These are phyloP conservation scores for Arthrinium phaeospermum DNA, from an alignment of 2,329 filamentous ascomycete genomes.

Conservation along the genomic window DNA sequence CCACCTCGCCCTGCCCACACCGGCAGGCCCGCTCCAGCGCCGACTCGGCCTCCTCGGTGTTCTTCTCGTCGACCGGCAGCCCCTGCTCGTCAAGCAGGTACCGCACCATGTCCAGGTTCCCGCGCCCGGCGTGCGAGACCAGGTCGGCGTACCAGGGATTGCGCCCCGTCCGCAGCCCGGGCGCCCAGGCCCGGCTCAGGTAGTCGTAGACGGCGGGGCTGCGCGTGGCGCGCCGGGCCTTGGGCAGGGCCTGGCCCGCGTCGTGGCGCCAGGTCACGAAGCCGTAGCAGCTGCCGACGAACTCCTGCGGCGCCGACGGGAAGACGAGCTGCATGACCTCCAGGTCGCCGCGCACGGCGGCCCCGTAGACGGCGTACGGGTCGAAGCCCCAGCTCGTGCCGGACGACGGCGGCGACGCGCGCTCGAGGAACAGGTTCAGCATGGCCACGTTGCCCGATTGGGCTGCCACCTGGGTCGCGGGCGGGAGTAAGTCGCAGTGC, in stretches of 20 bases:
- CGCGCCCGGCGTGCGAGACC: background rate
- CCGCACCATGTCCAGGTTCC: background rate
- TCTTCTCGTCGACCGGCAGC: background rate
- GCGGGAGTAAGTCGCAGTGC: background rate
- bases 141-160: background rate
- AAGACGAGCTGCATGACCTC: background rate
- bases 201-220: background rate
- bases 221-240: background rate
- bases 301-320: background rate
- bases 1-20: background rate
- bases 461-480: background rate
- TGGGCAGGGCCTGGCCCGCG: background rate
- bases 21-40: background rate
- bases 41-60: background rate
- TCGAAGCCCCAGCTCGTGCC: background rate
- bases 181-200: background rate
- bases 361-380: background rate
- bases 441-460: background rate
- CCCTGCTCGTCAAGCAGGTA: background rate
- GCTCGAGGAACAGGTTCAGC: background rate
- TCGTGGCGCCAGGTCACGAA: background rate
- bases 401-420: background rate
- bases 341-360: background rate
- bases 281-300: background rate
- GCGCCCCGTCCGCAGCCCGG: background rate